These are phyloP conservation scores for Liquidambar formosana DNA, from an alignment of 164 flowering plant genomes.

Conservation along the genomic window DNA sequence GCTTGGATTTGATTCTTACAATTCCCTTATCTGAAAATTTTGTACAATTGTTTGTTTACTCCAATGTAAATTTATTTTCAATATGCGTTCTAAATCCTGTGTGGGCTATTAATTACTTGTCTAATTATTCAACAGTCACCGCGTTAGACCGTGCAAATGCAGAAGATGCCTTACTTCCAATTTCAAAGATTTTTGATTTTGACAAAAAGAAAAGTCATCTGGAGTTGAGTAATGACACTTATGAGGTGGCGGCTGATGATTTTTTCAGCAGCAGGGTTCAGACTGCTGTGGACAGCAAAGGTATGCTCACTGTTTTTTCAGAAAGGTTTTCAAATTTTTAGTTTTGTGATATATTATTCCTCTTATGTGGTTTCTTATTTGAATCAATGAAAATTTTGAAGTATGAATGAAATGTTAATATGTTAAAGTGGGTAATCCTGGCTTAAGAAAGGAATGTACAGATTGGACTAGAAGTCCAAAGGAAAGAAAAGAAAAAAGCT, in stretches of 20 bases:
- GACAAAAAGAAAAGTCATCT: conserved; percentile 32
- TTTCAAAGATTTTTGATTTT: conserved; percentile 54
- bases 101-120: conserved; percentile 18
- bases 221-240: conserved; percentile 17
- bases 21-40: background rate
- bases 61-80: background rate
- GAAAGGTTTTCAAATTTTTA: background rate
- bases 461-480: too few species aligned
- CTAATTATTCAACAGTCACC: conserved; percentile 52
- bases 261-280: conserved; percentile 11
- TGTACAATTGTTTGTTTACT: background rate
- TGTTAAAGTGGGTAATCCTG: too few species aligned
- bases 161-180: conserved; percentile 78
- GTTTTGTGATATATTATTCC: background rate
- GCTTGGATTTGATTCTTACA: background rate
- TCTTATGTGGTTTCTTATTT: background rate
- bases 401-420: too few species aligned
- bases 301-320: conserved; percentile 15
- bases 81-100: background rate
- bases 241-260: conserved; percentile 27
- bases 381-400: too few species aligned
- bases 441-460: too few species aligned
- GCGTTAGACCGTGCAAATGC: conserved; percentile 90
- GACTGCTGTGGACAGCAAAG: conserved; percentile 24
- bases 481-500: too few species aligned